Conservation (phyloP, 345 rosid species). For the Euphorbia peplus region DNA sequence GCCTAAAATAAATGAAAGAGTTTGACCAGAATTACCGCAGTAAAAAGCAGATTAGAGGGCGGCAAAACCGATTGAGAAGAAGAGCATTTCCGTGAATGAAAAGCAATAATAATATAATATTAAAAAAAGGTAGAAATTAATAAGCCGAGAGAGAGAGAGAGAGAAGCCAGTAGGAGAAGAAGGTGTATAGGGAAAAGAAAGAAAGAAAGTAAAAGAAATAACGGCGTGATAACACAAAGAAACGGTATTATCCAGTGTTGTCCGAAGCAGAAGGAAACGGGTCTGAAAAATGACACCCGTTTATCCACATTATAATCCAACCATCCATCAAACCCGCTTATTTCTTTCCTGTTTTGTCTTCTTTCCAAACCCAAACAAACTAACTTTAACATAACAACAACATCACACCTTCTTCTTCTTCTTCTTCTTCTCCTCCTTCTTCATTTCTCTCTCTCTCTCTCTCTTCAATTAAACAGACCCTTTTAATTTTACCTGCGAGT, state of each 20-base stretch:
- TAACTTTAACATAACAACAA: constrained; percentile 2
- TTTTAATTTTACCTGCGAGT: constrained; percentile 5
- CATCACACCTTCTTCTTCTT: constrained; percentile 13
- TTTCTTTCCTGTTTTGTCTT: constrained; percentile 34
- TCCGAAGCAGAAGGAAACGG: constrained; percentile 18
- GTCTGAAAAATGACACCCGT: constrained; percentile 14
- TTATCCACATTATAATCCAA: constrained; percentile 6
- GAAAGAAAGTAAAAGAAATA: constrained; percentile 4
- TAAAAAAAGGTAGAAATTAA: not conserved
- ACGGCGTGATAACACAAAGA: constrained; percentile 31
- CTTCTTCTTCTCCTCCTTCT: constrained; percentile 9
- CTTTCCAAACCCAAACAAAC: constrained; percentile 26
- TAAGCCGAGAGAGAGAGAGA: not conserved
- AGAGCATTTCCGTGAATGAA: constrained; percentile 8
- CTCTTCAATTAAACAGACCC: not conserved
- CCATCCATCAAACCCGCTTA: constrained; percentile 34
- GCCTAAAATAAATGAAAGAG: no score
- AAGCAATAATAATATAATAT: not conserved
- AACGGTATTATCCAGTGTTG: not conserved
- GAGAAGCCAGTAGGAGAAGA: not conserved
- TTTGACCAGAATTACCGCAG: not conserved
- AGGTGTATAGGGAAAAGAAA: not conserved
- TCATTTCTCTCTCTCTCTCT: constrained; percentile 10
- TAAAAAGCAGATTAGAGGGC: not conserved
- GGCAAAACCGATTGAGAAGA: not conserved